Base-by-base conservation (phyloP, 352 stramenopile genomes). In the Globisporangium apiculatum region DNA sequence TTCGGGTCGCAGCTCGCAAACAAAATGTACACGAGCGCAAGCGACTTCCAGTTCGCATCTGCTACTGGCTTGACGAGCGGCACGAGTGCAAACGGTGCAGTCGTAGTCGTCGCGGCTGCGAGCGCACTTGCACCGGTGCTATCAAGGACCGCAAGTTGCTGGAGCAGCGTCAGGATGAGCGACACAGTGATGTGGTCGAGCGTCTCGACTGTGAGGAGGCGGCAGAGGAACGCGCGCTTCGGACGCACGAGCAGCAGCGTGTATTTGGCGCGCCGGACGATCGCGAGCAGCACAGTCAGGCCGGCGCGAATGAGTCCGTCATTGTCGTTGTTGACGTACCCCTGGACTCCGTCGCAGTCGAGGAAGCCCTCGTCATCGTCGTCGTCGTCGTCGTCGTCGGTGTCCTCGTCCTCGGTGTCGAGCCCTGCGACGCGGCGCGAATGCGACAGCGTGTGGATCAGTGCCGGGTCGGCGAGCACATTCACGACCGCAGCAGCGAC, bases 1-100 rank as follows among this genome's bases (percentile, higher is more conserved):
- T 86, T 88, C 15, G 82, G 80, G 61, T 94, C 80, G 64, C 79
- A 91, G 18, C 76, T 88, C 24, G 84, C 80, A 18, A 90, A 65
- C 2, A 92, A 56, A 37, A 89, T 62, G 58, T 87, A 87, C 7
- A 91, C 80, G 6, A 91, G 53, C 40, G 82, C 78, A 0, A 89
- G 62, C 1, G 71, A 82, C 53, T 81, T 89, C 80, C 82, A 94
- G 67, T 89, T 84, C 6, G 61, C 68, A 41, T 88, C 70, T 5
- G 66, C 65, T 24, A 66, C 62, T 48, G 68, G 56, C 36, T 73
- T 88, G 4, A 58, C 64, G 12, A 35, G 38, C 17, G 51, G 9
- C 7, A n/a, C 31, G n/a, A 37, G 37, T 5, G 49, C 43, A 31
- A 31, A 31, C 24, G 24, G 24, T 3, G 24, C 24, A 31, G 24